Evolutionary conservation across 108 stramenopile genomes (phyloP), one percentile per base, ranked within the genome.

Genomic region (Parmales sp.): DNA sequence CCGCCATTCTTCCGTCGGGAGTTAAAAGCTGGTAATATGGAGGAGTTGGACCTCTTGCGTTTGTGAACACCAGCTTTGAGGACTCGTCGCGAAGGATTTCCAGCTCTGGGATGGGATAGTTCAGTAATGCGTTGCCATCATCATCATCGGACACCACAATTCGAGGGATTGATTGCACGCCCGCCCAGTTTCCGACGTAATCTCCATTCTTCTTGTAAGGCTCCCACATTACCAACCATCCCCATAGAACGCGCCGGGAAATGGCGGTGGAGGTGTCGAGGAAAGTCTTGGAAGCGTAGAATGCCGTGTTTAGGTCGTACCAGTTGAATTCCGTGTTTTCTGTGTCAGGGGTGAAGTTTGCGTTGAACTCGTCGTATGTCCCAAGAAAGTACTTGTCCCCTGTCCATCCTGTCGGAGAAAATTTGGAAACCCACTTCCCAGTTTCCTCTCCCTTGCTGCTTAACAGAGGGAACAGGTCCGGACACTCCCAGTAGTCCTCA

Each of bases 401-500:
- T n/a, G n/a, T n/a, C n/a, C n/a, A n/a, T 31, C 67, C 67, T n/a
- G 25, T 28, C 36, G 16, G 34, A 37, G 3, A 9, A 6, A 29
- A 68, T 19, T 68, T 37, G 45, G 48, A n/a, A 23, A 20, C 25
- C 46, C 67, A 29, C 34, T 16, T 16, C 13, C 16, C 66, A 51
- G 26, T 23, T 2, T 34, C 34, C 31, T 34, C 29, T 25, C 60
- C 54, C n/a, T n/a, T n/a, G n/a, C n/a, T n/a, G n/a, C n/a, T n/a
- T 5, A 43, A 34, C 13, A 70, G 31, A 18, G 69, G 69, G 38
- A 38, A 63, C 29, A 51, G 36, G 45, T 70, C 69, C 4, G 69
- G 69, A 45, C 69, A 70, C 69, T 70, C 69, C 49, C 48, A 69
- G 46, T 50, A 50, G 41, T 25, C 51, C 48, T 66, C 29, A 2